A percentile compares a stretch with the other conserved stretches of the same genome.
Evolutionary conservation across 805 yeast genomes (phyloP).

Genomic region (Saccharomycopsis fodiens): DNA sequence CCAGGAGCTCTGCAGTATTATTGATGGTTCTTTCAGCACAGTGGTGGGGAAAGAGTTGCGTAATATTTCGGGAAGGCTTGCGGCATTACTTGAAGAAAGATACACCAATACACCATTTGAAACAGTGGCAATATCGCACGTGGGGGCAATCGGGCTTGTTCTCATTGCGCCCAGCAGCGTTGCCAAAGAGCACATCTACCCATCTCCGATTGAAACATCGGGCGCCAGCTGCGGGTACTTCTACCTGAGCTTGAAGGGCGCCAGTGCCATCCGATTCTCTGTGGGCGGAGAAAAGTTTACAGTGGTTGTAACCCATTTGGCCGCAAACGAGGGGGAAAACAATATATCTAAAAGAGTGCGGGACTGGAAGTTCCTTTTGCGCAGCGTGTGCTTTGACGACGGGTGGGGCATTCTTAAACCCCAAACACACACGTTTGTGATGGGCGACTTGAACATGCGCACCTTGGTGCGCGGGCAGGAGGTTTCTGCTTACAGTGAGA

Average conservation of each 20-base stretch:
- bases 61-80: slow-evolving; percentile 27
- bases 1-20: slow-evolving; percentile 52
- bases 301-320: slow-evolving; percentile 63
- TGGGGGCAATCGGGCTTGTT: slow-evolving; percentile 54
- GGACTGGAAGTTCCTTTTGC: slow-evolving; percentile 43
- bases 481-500: background rate
- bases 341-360: slow-evolving; percentile 42
- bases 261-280: slow-evolving; percentile 49
- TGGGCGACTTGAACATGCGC: slow-evolving; percentile 87
- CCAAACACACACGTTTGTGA: slow-evolving; percentile 51
- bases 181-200: slow-evolving; percentile 21
- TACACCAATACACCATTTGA: slow-evolving; percentile 33
- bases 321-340: slow-evolving; percentile 66
- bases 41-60: slow-evolving; percentile 33
- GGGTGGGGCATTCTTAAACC: slow-evolving; percentile 47
- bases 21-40: slow-evolving; percentile 43
- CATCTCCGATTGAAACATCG: slow-evolving; percentile 25
- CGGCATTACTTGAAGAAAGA: slow-evolving; percentile 29
- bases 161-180: slow-evolving; percentile 30
- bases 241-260: slow-evolving; percentile 68
- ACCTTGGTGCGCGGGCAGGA: slow-evolving; percentile 28
- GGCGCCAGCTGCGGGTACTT: slow-evolving; percentile 47
- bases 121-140: slow-evolving; percentile 35
- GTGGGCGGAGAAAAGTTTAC: slow-evolving; percentile 36
- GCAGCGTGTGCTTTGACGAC: slow-evolving; percentile 51